These are phyloP conservation scores for Chalciporus chontae DNA, from an alignment of 768 basidiomycete genomes.

Conservation along the genomic window DNA sequence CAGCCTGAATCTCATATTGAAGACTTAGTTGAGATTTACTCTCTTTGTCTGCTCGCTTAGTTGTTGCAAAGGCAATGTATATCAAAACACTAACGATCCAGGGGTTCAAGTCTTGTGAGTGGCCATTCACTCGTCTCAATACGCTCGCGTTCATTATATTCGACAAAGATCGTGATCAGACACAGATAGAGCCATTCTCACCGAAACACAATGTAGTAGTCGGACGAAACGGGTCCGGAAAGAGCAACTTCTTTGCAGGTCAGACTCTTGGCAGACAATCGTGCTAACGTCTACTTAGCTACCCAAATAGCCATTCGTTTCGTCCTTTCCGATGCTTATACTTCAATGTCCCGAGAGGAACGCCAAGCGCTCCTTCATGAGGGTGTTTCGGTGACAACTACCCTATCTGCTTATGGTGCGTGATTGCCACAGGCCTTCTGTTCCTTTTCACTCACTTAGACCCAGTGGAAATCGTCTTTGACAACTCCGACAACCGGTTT, in stretches of 20 bases:
- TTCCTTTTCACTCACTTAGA: neutral
- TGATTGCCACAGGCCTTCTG: neutral
- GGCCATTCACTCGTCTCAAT: neutral
- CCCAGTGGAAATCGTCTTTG: slow-evolving; percentile 87
- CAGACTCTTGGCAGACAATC: slow-evolving; percentile 19
- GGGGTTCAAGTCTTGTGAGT: slow-evolving; percentile 96
- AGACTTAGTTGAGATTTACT: neutral
- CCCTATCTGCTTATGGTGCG: slow-evolving; percentile 86
- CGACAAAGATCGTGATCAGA: slow-evolving; percentile 73
- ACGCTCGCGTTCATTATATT: slow-evolving; percentile 2
- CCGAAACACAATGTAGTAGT: slow-evolving; percentile 95
- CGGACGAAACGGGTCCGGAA: slow-evolving; percentile 95
- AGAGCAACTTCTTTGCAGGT: slow-evolving; percentile 99
- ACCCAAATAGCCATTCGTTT: slow-evolving; percentile 79
- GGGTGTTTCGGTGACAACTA: slow-evolving; percentile 82
- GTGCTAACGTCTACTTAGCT: slow-evolving; percentile 1
- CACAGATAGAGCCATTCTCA: slow-evolving; percentile 92
- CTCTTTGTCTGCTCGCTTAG: neutral
- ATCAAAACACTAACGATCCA: slow-evolving; percentile 89
- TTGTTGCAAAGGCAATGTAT: slow-evolving; percentile 46
- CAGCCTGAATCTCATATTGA: neutral
- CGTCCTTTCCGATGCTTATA: slow-evolving; percentile 96
- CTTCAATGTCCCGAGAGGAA: slow-evolving; percentile 91
- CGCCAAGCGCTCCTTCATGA: slow-evolving; percentile 92
- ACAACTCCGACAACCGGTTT: slow-evolving; percentile 92